Conservation (phyloP, 345 rosid species). For the Rubroshorea leprosula region DNA sequence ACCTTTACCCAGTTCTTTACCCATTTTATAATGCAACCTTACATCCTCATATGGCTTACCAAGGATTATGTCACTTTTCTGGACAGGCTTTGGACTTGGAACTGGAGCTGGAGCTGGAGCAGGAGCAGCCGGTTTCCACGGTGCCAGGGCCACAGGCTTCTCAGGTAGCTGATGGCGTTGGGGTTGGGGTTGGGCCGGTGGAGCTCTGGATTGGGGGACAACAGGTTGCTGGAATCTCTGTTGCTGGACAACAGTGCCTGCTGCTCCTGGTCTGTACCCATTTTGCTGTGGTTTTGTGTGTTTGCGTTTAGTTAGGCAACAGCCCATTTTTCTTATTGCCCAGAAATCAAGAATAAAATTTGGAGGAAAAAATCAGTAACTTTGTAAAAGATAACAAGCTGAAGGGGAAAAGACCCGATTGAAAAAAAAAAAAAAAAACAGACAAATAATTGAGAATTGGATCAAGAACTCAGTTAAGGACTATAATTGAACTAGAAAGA, state of each 20-base stretch:
- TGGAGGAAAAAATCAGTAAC: slow-evolving; percentile 4
- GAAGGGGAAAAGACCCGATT: background rate
- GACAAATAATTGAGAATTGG: background rate
- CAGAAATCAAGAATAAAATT: slow-evolving; percentile 4
- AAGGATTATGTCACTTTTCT: slow-evolving; percentile 44
- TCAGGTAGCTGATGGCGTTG: slow-evolving; percentile 21
- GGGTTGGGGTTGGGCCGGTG: slow-evolving; percentile 8
- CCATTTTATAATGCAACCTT: slow-evolving; percentile 46
- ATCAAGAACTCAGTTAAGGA: background rate
- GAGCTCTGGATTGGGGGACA: slow-evolving; percentile 13
- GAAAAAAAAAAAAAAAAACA: background rate
- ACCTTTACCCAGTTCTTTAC: slow-evolving; percentile 83
- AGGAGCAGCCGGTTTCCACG: slow-evolving; percentile 31
- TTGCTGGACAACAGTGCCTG: slow-evolving; percentile 18
- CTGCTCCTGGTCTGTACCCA: slow-evolving; percentile 34
- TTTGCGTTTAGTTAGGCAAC: slow-evolving; percentile 42
- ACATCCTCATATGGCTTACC: slow-evolving; percentile 79
- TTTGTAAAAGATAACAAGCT: slow-evolving; percentile 5
- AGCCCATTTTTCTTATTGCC: slow-evolving; percentile 37
- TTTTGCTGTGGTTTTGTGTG: slow-evolving; percentile 29
- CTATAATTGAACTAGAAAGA: background rate
- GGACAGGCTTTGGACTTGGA: slow-evolving; percentile 36
- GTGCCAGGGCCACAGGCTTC: slow-evolving; percentile 24
- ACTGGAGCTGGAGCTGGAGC: slow-evolving; percentile 9
- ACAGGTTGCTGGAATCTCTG: slow-evolving; percentile 31